Evolutionary conservation across 1,284 basidiomycete species (phyloP).

Genomic region (Microbotryum silenes-acaulis): DNA sequence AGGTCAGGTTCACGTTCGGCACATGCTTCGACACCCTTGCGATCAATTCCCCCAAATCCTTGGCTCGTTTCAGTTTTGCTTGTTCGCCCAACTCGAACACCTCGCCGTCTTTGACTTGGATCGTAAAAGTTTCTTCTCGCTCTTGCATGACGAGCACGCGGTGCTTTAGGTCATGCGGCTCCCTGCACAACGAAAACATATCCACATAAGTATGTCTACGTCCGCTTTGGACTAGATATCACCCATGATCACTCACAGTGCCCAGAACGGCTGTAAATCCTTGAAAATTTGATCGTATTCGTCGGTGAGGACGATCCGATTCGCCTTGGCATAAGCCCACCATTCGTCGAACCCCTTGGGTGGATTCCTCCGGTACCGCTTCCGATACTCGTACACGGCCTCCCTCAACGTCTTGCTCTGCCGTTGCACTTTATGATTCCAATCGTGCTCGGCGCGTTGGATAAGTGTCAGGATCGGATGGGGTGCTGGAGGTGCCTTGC

Average conservation of each 20-base stretch:
- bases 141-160: constrained; percentile 32
- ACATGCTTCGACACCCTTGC: constrained; percentile 39
- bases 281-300: constrained; percentile 30
- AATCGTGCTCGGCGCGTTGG: constrained; percentile 44
- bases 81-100: constrained; percentile 26
- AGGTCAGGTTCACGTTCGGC: constrained; percentile 42
- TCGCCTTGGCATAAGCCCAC: constrained; percentile 25
- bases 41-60: constrained; percentile 38
- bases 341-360: constrained; percentile 39
- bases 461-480: constrained; percentile 45
- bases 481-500: constrained; percentile 7
- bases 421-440: constrained; percentile 42
- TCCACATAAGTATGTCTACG: background rate
- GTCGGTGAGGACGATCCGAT: constrained; percentile 26
- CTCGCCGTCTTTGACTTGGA: constrained; percentile 28
- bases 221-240: background rate
- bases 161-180: constrained; percentile 27
- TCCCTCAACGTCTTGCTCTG: constrained; percentile 46
- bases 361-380: constrained; percentile 42
- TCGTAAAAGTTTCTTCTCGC: constrained; percentile 35
- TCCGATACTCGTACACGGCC: constrained; percentile 45
- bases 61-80: constrained; percentile 31
- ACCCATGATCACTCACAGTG: constrained; percentile 17
- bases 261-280: constrained; percentile 22
- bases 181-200: constrained; percentile 10